Evolutionary conservation across 345 rosid species (phyloP), one percentile per base, ranked within the genome.

Genomic region (Crucihimalaya himalaica): DNA sequence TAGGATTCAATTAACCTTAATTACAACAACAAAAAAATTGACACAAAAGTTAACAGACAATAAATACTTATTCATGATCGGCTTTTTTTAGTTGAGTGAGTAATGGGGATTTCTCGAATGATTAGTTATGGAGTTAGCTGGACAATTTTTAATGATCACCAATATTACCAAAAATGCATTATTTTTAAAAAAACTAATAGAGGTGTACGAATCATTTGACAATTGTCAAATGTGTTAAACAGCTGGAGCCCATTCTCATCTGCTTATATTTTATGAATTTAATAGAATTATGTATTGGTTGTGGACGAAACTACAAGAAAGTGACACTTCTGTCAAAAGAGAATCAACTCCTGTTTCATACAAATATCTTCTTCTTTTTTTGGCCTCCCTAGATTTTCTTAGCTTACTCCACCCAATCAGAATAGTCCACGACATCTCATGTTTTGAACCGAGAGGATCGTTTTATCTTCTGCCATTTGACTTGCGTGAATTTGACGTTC

Each of bases 171-270:
- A 63, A 53, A 34, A 47, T 37, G 39, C 11, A 11, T 29, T 19
- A 2, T 9, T 5, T 1, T 42, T 15, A 5, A 11, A 29, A 39
- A 16, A 1, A 21, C 7, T 18, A 4, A 18, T 4, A 63, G 31
- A 23, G 25, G 39, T 61, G 68, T 57, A 21, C 42, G 76, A 77
- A 71, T 64, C 31, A 65, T 65, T 71, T 57, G 80, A 71, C 76
- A 77, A 57, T 70, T 77, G 80, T 71, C 72, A 64, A 64, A 65
- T 48, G 76, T 77, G 72, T 50, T 57, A 71, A 50, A 77, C 76
- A 77, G 80, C 80, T 77, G 80, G 76, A 77, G 72, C 80, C 80
- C 76, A 71, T 70, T 71, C 63, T 20, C 54, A 28, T 10, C 20
- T 58, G 66, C 21, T 14, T 40, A 11, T 3, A 25, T 59, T 58